Conservation (phyloP, 768 basidiomycete genomes). For the Polyporus arcularius region DNA sequence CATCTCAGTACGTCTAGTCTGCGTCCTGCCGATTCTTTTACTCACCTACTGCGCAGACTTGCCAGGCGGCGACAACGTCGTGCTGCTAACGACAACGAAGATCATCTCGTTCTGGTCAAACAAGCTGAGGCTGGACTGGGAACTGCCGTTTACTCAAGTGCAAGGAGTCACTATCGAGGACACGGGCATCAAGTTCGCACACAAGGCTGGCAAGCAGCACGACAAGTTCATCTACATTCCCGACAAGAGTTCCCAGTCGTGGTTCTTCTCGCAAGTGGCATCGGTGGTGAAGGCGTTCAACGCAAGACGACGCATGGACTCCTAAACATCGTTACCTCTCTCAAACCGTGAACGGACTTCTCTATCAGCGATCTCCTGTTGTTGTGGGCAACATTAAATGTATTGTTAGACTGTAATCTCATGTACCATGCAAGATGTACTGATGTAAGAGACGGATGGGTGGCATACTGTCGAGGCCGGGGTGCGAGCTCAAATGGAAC, state of each 20-base stretch:
- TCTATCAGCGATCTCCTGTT: background rate
- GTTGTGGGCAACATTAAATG: conserved; percentile 14
- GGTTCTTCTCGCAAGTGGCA: conserved; percentile 81
- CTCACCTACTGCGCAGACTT: conserved; percentile 49
- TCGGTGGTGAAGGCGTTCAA: conserved; percentile 79
- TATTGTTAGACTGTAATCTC: conserved; percentile 22
- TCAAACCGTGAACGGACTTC: background rate
- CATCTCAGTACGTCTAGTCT: conserved; percentile 69
- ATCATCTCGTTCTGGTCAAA: conserved; percentile 85
- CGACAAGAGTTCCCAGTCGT: conserved; percentile 71
- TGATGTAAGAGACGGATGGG: conserved; percentile 10
- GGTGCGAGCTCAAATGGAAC: conserved; percentile 2
- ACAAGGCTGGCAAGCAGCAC: conserved; percentile 73
- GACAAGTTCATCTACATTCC: conserved; percentile 79
- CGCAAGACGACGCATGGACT: conserved; percentile 71
- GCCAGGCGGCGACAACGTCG: conserved; percentile 76
- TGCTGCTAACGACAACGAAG: conserved; percentile 75
- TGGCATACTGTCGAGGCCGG: background rate
- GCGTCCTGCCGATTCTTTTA: background rate
- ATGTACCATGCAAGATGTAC: conserved; percentile 20
- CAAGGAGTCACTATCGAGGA: conserved; percentile 89
- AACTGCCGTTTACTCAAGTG: conserved; percentile 83
- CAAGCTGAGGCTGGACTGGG: conserved; percentile 87
- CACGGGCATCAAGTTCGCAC: conserved; percentile 84
- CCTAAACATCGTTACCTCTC: conserved; percentile 12